Evolutionary conservation across 1,139 yeast species (phyloP).

Genomic region (Kodamaea fungicola): DNA sequence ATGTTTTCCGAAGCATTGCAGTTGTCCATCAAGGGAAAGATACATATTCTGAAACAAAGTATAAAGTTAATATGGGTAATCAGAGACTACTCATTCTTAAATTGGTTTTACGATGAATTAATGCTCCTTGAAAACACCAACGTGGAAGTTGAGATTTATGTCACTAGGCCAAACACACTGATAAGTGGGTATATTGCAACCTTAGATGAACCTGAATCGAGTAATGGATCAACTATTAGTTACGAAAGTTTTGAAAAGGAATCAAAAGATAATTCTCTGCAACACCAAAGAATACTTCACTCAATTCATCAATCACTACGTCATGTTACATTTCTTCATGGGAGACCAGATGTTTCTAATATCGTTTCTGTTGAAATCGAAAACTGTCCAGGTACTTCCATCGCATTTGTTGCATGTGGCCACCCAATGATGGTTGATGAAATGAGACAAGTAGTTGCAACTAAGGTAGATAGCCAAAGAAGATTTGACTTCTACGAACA

Average conservation of each 20-base stretch:
- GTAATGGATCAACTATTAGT: neutral
- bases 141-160: conserved; percentile 28
- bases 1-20: conserved; percentile 36
- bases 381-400: conserved; percentile 19
- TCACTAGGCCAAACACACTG: conserved; percentile 26
- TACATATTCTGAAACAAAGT: conserved; percentile 14
- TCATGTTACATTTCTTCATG: conserved; percentile 25
- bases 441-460: conserved; percentile 6
- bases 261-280: conserved; percentile 1
- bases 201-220: conserved; percentile 1
- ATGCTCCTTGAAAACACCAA: conserved; percentile 20
- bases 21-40: conserved; percentile 16
- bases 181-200: neutral
- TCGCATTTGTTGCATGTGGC: conserved; percentile 48
- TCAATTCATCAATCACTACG: conserved; percentile 8
- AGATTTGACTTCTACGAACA: conserved; percentile 38
- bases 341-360: conserved; percentile 30
- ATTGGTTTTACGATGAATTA: conserved; percentile 36
- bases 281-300: conserved; percentile 1
- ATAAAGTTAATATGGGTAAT: conserved; percentile 36
- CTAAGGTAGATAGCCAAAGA: conserved; percentile 12
- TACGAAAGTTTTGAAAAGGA: neutral
- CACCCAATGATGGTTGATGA: conserved; percentile 51
- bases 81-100: conserved; percentile 29
- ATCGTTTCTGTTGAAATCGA: conserved; percentile 24